These are phyloP conservation scores for Solanum hybrid DNA, from an alignment of 305 asterid genomes.

Conservation along the genomic window DNA sequence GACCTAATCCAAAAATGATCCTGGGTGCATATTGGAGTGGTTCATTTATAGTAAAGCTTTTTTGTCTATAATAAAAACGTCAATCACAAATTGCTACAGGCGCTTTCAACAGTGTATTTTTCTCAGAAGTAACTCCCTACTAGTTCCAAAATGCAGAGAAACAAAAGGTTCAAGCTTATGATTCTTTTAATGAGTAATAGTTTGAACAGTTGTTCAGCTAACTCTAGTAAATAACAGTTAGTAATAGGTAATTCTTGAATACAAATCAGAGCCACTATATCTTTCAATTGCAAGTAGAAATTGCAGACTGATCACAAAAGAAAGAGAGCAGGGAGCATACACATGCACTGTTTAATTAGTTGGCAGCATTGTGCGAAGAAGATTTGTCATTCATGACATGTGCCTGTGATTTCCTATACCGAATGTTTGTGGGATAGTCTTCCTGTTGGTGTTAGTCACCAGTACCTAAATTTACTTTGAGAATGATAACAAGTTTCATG, in stretches of 20 bases:
- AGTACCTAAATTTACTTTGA: not conserved
- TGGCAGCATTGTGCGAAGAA: not conserved
- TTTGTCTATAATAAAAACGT: not conserved
- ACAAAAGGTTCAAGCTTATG: not conserved
- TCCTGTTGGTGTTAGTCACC: not conserved
- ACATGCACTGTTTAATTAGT: not conserved
- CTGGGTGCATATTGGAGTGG: not conserved
- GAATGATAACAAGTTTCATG: not conserved
- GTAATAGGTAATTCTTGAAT: not conserved
- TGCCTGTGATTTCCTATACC: not conserved
- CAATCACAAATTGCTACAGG: not conserved
- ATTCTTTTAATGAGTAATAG: not conserved
- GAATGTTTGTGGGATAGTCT: not conserved
- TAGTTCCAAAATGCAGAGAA: not conserved
- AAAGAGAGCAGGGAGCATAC: not conserved
- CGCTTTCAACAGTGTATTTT: not conserved
- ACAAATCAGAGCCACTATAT: not conserved
- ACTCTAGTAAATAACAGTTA: not conserved
- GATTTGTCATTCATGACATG: not conserved
- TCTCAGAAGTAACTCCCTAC: not conserved
- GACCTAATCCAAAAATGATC: not conserved
- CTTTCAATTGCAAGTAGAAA: not conserved
- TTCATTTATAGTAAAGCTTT: not conserved
- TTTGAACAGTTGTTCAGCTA: not conserved
- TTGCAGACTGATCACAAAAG: not conserved